Evolutionary conservation across 1,284 basidiomycete genomes (phyloP), one percentile per base, ranked within the genome.

Genomic region (Puccinia polysora): DNA sequence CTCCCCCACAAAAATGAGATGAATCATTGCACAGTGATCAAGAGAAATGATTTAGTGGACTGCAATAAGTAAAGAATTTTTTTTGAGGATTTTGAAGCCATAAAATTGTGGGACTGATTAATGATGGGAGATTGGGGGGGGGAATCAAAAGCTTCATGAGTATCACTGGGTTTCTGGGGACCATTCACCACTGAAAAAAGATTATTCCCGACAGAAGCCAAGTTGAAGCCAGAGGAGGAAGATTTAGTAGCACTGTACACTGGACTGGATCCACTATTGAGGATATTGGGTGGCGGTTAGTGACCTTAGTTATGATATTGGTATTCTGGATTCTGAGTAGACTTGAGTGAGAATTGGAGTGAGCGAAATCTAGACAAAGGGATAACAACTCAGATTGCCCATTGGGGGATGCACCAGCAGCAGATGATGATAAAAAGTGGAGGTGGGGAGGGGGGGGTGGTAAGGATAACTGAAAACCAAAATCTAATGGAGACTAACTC

Each of bases 401-500:
- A n/a, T 64, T 64, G 14, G 25, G 47, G 12, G 45, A 30, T 7
- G 20, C 45, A 23, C 49, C 62, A 14, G 62, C 30, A 20, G 30
- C 28, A 30, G 65, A 30, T n/a, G 65, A 40, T 23, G 55, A 47
- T 43, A 59, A 32, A 18, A 55, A 23, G 38, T 69, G 65, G 12
- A n/a, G n/a, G n/a, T n/a, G n/a, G n/a, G n/a, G n/a, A n/a, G n/a
- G n/a, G n/a, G n/a, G n/a, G n/a, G 65, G 59, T 20, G 65, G 65
- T 30, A 69, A 49, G 34, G 65, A 69, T 32, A 69, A 38, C 40
- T 69, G 65, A 14, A 53, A 40, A 6, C 40, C 55, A 32, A 53
- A 55, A 50, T 69, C 65, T 7, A 47, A 53, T n/a, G 65, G 53
- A 7, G 65, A 69, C n/a, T n/a, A n/a, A n/a, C n/a, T n/a, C n/a